These are phyloP conservation scores for Lathyrus aphaca DNA, from an alignment of 306 rosid species.

Conservation along the genomic window DNA sequence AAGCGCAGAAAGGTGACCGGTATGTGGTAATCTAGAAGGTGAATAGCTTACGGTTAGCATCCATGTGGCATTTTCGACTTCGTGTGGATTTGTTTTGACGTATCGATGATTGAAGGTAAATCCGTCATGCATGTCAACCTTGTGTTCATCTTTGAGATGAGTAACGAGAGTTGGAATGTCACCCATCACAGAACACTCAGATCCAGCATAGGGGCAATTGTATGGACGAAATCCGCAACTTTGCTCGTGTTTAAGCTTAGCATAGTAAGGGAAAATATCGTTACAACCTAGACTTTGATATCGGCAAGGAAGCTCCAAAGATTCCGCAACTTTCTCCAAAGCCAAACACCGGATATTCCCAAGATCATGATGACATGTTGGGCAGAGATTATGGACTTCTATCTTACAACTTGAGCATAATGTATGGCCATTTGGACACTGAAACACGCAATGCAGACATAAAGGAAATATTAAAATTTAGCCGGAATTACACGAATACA, in stretches of 20 bases:
- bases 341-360: slow-evolving; percentile 94
- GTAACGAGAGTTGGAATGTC: slow-evolving; percentile 76
- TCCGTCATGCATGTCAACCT: slow-evolving; percentile 93
- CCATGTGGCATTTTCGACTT: slow-evolving; percentile 97
- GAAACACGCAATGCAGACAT: too few relatives aligned
- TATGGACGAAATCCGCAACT: slow-evolving; percentile 82
- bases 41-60: slow-evolving; percentile 79
- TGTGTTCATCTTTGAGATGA: slow-evolving; percentile 88
- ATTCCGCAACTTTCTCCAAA: slow-evolving; percentile 89
- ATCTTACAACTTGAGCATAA: slow-evolving; percentile 80
- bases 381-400: slow-evolving; percentile 82
- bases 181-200: slow-evolving; percentile 83
- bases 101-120: slow-evolving; percentile 92
- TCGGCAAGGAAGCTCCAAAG: slow-evolving; percentile 85
- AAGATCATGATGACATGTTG: slow-evolving; percentile 82
- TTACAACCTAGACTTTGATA: slow-evolving; percentile 83
- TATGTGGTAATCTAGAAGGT: background rate
- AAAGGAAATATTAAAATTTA: slow-evolving; percentile 39
- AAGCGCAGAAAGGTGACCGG: background rate
- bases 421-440: slow-evolving; percentile 99
- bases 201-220: slow-evolving; percentile 91
- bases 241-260: slow-evolving; percentile 85
- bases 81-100: slow-evolving; percentile 86
- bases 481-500: background rate
- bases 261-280: slow-evolving; percentile 76